Conservation (phyloP, 306 rosid genomes). For the Glycine soja region DNA sequence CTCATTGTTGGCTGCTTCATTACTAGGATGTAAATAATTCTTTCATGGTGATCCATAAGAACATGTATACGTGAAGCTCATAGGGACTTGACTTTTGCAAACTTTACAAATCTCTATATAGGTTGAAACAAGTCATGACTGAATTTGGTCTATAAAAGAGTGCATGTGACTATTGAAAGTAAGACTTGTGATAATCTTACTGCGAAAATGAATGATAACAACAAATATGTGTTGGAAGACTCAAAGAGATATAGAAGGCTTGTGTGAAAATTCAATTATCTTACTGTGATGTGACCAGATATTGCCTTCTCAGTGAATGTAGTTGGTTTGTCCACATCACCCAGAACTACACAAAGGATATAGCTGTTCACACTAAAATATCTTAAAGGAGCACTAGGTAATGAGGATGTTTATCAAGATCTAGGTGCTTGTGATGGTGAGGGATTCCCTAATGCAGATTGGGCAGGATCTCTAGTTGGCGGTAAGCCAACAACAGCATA, state of each 20-base stretch:
- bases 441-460: not conserved
- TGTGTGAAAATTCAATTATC: not conserved
- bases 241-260: not conserved
- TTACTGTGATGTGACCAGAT: constrained; percentile 2
- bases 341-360: too few relatives aligned
- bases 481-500: too few relatives aligned
- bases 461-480: not conserved
- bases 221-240: not conserved
- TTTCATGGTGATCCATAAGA: not conserved
- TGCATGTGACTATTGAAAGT: not conserved
- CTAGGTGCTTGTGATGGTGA: too few relatives aligned
- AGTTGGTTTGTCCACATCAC: too few relatives aligned
- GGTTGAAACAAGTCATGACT: not conserved
- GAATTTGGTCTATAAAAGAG: not conserved
- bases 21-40: not conserved
- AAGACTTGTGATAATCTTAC: not conserved
- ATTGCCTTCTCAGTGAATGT: not conserved
- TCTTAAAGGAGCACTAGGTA: too few relatives aligned
- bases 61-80: not conserved
- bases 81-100: not conserved
- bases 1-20: not conserved
- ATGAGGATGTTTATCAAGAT: too few relatives aligned
- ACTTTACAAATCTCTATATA: not conserved
- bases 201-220: not conserved
- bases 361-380: too few relatives aligned